phyloP scores from a whole-genome alignment of 2,329 filamentous ascomycete species.

The Aaosphaeria pasadenensis region DNA sequence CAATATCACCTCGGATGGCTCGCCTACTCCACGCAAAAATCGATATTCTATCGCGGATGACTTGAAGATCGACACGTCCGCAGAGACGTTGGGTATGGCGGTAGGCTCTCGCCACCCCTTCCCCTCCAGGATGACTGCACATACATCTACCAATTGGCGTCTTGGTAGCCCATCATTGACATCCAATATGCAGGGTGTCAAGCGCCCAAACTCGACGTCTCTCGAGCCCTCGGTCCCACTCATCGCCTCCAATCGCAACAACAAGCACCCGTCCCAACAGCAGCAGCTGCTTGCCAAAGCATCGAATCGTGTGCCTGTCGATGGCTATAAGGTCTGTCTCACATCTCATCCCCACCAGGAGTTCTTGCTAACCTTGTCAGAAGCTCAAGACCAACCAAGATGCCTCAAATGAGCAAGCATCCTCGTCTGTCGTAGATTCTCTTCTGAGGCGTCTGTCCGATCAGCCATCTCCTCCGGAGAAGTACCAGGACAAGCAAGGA shows the following conservation, averaged over 20 bases:
- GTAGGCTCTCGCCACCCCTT: slow-evolving; percentile 26
- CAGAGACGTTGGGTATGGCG: slow-evolving; percentile 30
- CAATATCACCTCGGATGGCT: slow-evolving; percentile 41
- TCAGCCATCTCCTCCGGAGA: slow-evolving; percentile 38
- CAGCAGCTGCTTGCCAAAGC: slow-evolving; percentile 8
- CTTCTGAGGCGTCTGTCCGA: slow-evolving; percentile 72
- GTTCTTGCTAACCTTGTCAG: slow-evolving; percentile 38
- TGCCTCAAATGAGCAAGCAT: slow-evolving; percentile 19
- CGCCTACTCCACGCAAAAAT: slow-evolving; percentile 40
- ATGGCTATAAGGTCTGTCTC: slow-evolving; percentile 32
- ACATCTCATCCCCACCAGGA: not conserved
- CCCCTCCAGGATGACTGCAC: slow-evolving; percentile 10
- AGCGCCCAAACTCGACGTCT: slow-evolving; percentile 18
- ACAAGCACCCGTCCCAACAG: slow-evolving; percentile 15
- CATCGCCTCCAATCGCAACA: slow-evolving; percentile 35
- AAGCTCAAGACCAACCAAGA: slow-evolving; percentile 46
- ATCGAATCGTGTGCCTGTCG: slow-evolving; percentile 2
- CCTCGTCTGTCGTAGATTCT: slow-evolving; percentile 52
- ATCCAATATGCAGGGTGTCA: slow-evolving; percentile 34
- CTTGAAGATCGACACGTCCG: slow-evolving; percentile 31
- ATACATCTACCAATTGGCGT: slow-evolving; percentile 5
- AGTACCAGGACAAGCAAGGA: slow-evolving; percentile 48
- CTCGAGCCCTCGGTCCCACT: slow-evolving; percentile 26
- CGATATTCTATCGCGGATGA: slow-evolving; percentile 30
- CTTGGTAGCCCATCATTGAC: slow-evolving; percentile 27